Percentiles rank a stretch among this genome's conserved stretches.
Conservation (phyloP, 495 filamentous ascomycete genomes). For the Amniculicola lignicola region DNA sequence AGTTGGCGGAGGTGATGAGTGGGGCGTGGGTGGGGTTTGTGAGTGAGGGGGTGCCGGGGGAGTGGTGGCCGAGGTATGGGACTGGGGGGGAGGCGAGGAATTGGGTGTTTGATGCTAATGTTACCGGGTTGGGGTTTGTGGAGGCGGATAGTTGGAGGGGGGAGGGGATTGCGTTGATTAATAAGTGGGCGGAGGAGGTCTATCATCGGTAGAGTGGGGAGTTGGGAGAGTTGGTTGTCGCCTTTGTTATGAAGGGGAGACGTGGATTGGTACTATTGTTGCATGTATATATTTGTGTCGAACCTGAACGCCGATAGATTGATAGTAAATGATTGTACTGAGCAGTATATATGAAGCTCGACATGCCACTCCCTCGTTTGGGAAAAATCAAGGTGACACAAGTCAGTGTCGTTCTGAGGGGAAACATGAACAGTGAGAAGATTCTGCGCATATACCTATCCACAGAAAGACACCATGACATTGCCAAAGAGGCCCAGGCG, state of each 20-base stretch:
- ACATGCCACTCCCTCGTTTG: neutral
- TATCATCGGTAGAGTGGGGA: constrained; percentile 19
- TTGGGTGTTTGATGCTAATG: constrained; percentile 51
- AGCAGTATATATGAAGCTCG: neutral
- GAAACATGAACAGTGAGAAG: neutral
- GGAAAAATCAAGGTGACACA: neutral
- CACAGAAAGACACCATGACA: no score
- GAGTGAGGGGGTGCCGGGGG: constrained; percentile 51
- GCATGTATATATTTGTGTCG: no score
- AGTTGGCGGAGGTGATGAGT: constrained; percentile 53
- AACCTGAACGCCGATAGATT: no score
- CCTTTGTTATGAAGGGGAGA: neutral
- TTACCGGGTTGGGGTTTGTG: constrained; percentile 43
- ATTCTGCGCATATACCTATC: no score
- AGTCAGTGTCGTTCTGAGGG: neutral
- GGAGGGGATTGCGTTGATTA: constrained; percentile 45
- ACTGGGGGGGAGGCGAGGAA: constrained; percentile 31
- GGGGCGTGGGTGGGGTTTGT: constrained; percentile 56
- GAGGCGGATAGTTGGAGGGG: constrained; percentile 51
- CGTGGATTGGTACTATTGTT: neutral
- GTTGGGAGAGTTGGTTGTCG: no score
- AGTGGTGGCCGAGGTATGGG: constrained; percentile 38
- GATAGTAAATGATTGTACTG: no score
- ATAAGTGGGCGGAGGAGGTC: constrained; percentile 38
- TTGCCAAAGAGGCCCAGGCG: no score